A percentile compares a stretch with the other conserved stretches of the same genome.
Evolutionary conservation across 495 filamentous ascomycete species (phyloP).

Genomic region (Patellaria atrata): DNA sequence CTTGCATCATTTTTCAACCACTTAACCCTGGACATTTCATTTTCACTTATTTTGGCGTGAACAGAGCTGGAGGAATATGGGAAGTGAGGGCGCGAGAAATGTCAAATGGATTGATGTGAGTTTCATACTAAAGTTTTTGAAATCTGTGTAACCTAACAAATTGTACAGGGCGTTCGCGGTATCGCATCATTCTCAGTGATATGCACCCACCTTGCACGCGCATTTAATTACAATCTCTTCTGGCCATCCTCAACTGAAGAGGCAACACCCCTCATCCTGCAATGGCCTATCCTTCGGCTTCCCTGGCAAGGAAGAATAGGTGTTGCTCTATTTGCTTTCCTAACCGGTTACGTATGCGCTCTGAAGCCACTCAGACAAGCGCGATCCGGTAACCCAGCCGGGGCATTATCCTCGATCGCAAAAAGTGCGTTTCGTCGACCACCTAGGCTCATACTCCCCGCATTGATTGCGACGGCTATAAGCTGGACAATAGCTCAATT

Average conservation of each 20-base stretch:
- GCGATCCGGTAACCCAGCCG: slow-evolving; percentile 38
- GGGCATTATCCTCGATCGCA: slow-evolving; percentile 38
- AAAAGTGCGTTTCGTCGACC: slow-evolving; percentile 51
- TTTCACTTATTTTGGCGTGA: too few relatives aligned
- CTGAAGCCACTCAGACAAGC: slow-evolving; percentile 48
- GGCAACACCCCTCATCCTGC: slow-evolving; percentile 36
- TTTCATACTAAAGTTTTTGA: background rate
- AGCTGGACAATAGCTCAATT: slow-evolving; percentile 41
- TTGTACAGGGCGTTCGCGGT: slow-evolving; percentile 38
- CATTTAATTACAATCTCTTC: slow-evolving; percentile 45
- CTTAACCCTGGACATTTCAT: too few relatives aligned
- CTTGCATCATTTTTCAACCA: too few relatives aligned
- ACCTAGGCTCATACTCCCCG: slow-evolving; percentile 46
- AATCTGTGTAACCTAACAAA: slow-evolving; percentile 1
- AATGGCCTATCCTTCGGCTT: slow-evolving; percentile 46
- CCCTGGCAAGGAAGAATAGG: slow-evolving; percentile 47
- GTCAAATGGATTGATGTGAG: slow-evolving; percentile 52
- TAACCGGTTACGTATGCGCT: slow-evolving; percentile 55
- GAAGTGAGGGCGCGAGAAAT: slow-evolving; percentile 31
- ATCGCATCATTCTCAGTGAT: slow-evolving; percentile 50
- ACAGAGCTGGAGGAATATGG: too few relatives aligned
- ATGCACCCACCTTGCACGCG: slow-evolving; percentile 46
- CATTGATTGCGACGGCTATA: slow-evolving; percentile 41
- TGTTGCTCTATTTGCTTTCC: slow-evolving; percentile 50
- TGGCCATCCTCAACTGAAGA: slow-evolving; percentile 36